A percentile compares a stretch with the other conserved stretches of the same genome.
Conservation (phyloP, 75 land plant genomes). For the Picea sitchensis region DNA sequence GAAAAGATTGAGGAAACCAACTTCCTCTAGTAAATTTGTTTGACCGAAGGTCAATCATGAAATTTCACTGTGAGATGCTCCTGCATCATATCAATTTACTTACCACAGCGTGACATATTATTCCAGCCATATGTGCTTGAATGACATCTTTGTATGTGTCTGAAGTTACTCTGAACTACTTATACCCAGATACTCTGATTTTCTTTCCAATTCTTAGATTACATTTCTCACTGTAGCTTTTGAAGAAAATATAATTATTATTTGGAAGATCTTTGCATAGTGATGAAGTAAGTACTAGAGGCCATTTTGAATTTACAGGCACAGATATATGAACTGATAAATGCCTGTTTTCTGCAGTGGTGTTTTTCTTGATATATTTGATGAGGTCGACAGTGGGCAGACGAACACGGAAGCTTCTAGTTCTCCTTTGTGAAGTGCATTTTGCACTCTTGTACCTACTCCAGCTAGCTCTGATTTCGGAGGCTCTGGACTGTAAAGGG, state of each 20-base stretch:
- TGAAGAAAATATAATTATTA: neutral
- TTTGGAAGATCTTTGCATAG: neutral
- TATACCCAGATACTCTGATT: neutral
- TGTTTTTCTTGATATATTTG: constrained; percentile 78
- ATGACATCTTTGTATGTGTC: neutral
- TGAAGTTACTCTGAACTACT: too few species aligned
- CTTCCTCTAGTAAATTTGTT: too few species aligned
- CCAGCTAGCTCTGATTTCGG: constrained; percentile 63
- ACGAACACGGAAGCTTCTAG: constrained; percentile 54
- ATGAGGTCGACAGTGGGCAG: constrained; percentile 65
- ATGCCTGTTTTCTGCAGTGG: constrained; percentile 47
- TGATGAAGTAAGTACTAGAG: neutral
- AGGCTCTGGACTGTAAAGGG: constrained; percentile 33
- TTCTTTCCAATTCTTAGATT: neutral
- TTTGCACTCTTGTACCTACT: constrained; percentile 83
- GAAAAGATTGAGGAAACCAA: too few species aligned
- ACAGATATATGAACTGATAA: neutral
- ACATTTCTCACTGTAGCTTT: neutral
- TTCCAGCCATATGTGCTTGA: neutral
- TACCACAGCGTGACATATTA: neutral
- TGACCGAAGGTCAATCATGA: too few species aligned
- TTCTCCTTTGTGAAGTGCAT: constrained; percentile 85
- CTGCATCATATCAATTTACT: neutral
- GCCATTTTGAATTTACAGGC: neutral
- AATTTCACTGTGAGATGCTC: too few species aligned